Percentiles rank a stretch among this genome's conserved stretches.
These are phyloP conservation scores for Penicillium tannophilum DNA, from an alignment of 495 filamentous ascomycete species.

Conservation along the genomic window DNA sequence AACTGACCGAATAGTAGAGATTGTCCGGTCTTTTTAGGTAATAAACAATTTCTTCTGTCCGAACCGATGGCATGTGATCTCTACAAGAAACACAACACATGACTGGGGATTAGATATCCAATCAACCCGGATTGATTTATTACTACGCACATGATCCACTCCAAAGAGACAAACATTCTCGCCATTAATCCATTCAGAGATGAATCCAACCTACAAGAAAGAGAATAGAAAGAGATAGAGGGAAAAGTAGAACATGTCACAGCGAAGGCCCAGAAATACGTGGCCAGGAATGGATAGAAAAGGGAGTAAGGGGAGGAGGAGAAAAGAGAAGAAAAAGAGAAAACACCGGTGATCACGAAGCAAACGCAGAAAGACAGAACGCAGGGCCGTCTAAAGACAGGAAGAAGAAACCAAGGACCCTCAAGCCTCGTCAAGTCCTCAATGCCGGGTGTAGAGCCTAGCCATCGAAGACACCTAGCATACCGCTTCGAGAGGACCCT, in stretches of 20 bases:
- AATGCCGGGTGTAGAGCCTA: slow-evolving; percentile 23
- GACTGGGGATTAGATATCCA: background rate
- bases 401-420: slow-evolving; percentile 26
- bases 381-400: slow-evolving; percentile 44
- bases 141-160: slow-evolving; percentile 1
- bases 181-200: slow-evolving; percentile 47
- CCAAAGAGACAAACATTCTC: slow-evolving; percentile 27
- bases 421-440: slow-evolving; percentile 18
- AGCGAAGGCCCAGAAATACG: slow-evolving; percentile 34
- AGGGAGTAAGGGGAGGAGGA: slow-evolving; percentile 1
- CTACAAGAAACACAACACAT: background rate
- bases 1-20: background rate
- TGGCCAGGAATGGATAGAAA: slow-evolving; percentile 25
- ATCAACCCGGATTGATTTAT: background rate
- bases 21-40: background rate
- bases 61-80: slow-evolving; percentile 2
- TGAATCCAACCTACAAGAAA: slow-evolving; percentile 47
- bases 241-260: slow-evolving; percentile 20
- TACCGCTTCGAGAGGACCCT: slow-evolving; percentile 24
- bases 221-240: slow-evolving; percentile 17
- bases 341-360: slow-evolving; percentile 33
- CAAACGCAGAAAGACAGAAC: slow-evolving; percentile 32
- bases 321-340: slow-evolving; percentile 18
- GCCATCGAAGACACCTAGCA: slow-evolving; percentile 21
- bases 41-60: background rate